Evolutionary conservation across 768 basidiomycete genomes (phyloP), one percentile per base, ranked within the genome.

Genomic region (Suillus placidus): DNA sequence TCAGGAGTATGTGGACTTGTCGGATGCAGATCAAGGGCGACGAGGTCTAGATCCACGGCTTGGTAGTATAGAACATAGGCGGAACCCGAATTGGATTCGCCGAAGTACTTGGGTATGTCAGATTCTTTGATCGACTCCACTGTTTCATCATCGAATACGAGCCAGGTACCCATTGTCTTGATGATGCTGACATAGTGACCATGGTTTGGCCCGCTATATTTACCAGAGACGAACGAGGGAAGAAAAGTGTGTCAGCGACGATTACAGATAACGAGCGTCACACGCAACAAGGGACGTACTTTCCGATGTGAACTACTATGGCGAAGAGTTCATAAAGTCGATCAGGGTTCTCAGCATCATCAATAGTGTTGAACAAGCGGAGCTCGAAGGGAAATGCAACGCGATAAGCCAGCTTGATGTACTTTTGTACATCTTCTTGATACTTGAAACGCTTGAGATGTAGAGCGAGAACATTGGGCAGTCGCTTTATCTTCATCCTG

Each of bases 361-460:
- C 97, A 60, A 95, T 90, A 51, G 97, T 99, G 76, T 99, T 98
- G 82, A 98, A 98, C 64, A 99, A 80, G 66, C 97, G 88, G 47
- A 99, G 87, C 75, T 99, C 92, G 68, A 94, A 85, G 2, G 97
- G 97, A 79, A 99, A 99, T 4, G 94, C 95, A 60, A 99, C 97
- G 23, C 97, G 93, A 75, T 99, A 99, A 16, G 93, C 87, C 49
- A 99, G 88, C 76, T 99, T 99, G 82, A 95, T 93, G 78, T 96
- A 94, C 74, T 88, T 91, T 67, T 89, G 87, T 2, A 92, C 79
- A 69, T 94, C 91, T 77, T 98, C 97, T 76, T 97, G 95, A 74
- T 95, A 97, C 79, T 99, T 99, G 89, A 99, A 99, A 40, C 97
- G 88, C 81, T 99, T 99, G 56, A 99, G 81, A 77, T 99, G 97